phyloP scores from a whole-genome alignment of 192 early-diverging fungal species.

The Gonapodya sp. region DNA sequence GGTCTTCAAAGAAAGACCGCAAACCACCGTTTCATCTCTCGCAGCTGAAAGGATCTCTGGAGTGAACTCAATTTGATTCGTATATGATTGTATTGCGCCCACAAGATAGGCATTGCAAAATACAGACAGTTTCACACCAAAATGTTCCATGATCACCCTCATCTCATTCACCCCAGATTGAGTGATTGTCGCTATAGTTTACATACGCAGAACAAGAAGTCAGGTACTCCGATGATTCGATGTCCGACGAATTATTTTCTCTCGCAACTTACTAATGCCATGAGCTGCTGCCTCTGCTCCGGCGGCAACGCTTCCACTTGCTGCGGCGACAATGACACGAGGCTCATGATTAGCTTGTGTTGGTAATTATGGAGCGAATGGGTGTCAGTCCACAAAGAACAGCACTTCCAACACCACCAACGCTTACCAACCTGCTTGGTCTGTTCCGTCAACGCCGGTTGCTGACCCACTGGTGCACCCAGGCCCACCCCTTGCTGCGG shows the following conservation, averaged over 20 bases:
- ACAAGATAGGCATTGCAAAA: no score
- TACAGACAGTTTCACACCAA: no score
- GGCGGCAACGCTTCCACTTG: background rate
- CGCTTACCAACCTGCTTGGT: background rate
- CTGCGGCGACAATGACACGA: background rate
- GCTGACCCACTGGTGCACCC: no score
- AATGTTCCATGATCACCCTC: no score
- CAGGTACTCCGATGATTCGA: no score
- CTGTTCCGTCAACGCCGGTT: background rate
- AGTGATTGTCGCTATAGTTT: background rate
- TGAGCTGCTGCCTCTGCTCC: background rate
- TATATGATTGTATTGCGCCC: no score
- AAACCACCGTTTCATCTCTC: no score
- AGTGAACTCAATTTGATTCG: no score
- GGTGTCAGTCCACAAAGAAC: background rate
- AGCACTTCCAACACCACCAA: background rate
- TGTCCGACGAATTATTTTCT: no score
- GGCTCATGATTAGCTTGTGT: background rate
- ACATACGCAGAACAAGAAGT: no score
- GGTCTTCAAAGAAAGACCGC: background rate
- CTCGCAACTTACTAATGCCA: background rate
- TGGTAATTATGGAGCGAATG: background rate
- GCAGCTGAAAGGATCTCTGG: no score
- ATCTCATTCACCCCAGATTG: background rate
- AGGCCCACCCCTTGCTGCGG: background rate